A percentile compares a stretch with the other conserved stretches of the same genome.
phyloP scores from a whole-genome alignment of 75 land plant genomes.

The Pinus tabuliformis region DNA sequence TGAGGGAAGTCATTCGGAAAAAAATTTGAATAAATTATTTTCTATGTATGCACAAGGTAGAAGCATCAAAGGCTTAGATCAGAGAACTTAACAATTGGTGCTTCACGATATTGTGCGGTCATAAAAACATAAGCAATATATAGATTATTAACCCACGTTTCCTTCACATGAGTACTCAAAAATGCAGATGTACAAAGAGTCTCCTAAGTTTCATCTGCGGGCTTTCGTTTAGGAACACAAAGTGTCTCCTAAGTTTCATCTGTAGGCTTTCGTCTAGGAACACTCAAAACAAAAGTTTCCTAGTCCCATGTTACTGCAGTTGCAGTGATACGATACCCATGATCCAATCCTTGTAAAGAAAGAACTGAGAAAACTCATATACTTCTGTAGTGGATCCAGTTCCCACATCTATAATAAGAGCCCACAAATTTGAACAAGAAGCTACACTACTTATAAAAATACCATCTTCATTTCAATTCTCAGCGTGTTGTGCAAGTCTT shows the following conservation, averaged over 20 bases:
- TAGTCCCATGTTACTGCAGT: constrained; percentile 77
- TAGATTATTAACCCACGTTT: constrained; percentile 59
- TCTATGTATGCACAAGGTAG: too few species aligned
- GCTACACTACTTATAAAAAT: constrained; percentile 72
- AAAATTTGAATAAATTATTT: too few species aligned
- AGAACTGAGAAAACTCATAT: constrained; percentile 29
- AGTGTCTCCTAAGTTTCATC: constrained; percentile 83
- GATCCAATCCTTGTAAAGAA: constrained; percentile 60
- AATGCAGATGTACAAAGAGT: constrained; percentile 75
- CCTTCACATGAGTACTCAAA: constrained; percentile 76
- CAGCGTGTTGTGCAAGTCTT: constrained; percentile 64
- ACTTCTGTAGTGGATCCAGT: constrained; percentile 70
- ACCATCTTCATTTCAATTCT: constrained; percentile 80
- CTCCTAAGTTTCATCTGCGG: constrained; percentile 74
- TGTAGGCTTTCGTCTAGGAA: constrained; percentile 34
- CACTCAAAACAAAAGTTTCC: constrained; percentile 70
- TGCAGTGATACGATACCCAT: constrained; percentile 71
- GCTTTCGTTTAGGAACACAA: constrained; percentile 37
- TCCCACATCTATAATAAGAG: constrained; percentile 82
- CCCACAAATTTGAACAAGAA: constrained; percentile 71
- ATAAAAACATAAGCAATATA: constrained; percentile 44
- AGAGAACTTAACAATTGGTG: too few species aligned
- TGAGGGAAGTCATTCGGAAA: too few species aligned
- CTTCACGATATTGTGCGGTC: too few species aligned
- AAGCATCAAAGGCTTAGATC: too few species aligned